Conservation (phyloP, 495 filamentous ascomycete genomes). For the Penicillium desertorum region DNA sequence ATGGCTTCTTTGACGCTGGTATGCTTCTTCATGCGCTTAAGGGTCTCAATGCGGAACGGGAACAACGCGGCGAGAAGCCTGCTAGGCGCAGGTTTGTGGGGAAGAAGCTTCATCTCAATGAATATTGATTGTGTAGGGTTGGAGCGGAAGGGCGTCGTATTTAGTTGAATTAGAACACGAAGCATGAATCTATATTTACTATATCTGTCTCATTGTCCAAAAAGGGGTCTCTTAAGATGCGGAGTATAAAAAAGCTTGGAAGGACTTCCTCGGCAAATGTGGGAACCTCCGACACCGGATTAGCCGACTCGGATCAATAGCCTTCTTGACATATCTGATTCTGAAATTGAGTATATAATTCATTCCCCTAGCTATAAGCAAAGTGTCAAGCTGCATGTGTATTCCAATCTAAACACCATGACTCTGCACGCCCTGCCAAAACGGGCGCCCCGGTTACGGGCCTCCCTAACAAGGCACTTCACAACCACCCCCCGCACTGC, state of each 20-base stretch:
- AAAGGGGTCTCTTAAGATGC: background rate
- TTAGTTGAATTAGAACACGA: background rate
- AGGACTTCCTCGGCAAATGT: slow-evolving; percentile 9
- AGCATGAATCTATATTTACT: background rate
- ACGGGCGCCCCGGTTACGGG: slow-evolving; percentile 15
- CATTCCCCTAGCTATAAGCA: background rate
- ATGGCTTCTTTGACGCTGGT: slow-evolving; percentile 95
- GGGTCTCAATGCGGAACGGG: slow-evolving; percentile 53
- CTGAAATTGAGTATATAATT: background rate
- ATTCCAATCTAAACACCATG: slow-evolving; percentile 15
- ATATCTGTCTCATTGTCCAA: background rate
- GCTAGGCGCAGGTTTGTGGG: slow-evolving; percentile 65
- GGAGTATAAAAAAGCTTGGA: background rate
- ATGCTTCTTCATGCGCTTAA: slow-evolving; percentile 89
- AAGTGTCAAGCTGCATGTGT: background rate
- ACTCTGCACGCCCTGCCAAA: slow-evolving; percentile 19
- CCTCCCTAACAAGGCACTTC: slow-evolving; percentile 32
- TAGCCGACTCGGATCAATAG: slow-evolving; percentile 12
- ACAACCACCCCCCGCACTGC: slow-evolving; percentile 36
- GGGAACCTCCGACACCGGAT: slow-evolving; percentile 10
- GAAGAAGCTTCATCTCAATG: slow-evolving; percentile 73
- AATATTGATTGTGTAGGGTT: slow-evolving; percentile 56
- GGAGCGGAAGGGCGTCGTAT: background rate
- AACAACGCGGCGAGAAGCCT: slow-evolving; percentile 44
- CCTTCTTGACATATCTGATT: slow-evolving; percentile 1